A percentile compares a stretch with the other conserved stretches of the same genome.
Evolutionary conservation across 75 land plant genomes (phyloP).

Genomic region (Pinus taeda): DNA sequence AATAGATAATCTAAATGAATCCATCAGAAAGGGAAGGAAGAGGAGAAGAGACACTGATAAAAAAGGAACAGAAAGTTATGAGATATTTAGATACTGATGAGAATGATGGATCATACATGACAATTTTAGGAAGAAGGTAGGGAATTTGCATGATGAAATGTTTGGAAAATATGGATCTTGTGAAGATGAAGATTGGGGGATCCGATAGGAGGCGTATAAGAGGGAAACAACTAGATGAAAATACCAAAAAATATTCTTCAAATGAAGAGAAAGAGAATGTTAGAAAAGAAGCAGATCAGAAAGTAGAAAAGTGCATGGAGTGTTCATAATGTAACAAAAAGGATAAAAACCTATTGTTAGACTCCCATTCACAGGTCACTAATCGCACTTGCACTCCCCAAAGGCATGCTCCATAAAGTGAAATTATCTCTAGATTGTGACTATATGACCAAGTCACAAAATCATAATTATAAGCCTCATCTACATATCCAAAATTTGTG

Average conservation of each 20-base stretch:
- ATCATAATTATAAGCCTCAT: too few relatives aligned
- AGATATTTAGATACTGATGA: constrained; percentile 26
- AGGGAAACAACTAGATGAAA: constrained; percentile 32
- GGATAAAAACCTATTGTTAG: too few relatives aligned
- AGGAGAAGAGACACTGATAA: constrained; percentile 10
- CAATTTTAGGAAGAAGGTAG: constrained; percentile 53
- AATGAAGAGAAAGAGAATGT: neutral
- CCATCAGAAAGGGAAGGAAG: neutral
- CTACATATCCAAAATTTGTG: too few relatives aligned
- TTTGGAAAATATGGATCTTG: too few relatives aligned
- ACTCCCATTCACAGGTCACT: too few relatives aligned
- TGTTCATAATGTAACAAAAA: too few relatives aligned
- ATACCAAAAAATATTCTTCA: constrained; percentile 13
- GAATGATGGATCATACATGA: constrained; percentile 17
- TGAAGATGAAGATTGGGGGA: constrained; percentile 62
- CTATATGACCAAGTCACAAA: too few relatives aligned
- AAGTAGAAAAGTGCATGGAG: too few relatives aligned
- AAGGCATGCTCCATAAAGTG: too few relatives aligned
- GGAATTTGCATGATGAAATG: constrained; percentile 71
- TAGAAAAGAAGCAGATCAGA: too few relatives aligned
- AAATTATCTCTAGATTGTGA: too few relatives aligned
- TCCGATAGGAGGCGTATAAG: constrained; percentile 36
- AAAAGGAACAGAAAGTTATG: neutral
- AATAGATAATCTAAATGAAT: constrained; percentile 4
- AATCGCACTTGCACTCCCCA: too few relatives aligned